Conservation (phyloP, 1,139 yeast genomes). For the Saccharomyces hybrid region DNA sequence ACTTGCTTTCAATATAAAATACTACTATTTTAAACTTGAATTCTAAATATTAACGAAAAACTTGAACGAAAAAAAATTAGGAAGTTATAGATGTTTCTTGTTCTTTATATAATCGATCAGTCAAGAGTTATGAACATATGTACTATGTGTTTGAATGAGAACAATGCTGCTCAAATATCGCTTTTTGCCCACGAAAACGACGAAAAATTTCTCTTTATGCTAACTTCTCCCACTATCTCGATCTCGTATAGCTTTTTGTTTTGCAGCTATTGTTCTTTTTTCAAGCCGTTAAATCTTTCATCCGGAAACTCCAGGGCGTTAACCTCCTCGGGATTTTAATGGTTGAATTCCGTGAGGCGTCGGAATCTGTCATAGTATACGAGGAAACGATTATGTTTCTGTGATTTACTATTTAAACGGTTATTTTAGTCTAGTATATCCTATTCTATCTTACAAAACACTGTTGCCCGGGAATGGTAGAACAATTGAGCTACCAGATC, state of each 20-base stretch:
- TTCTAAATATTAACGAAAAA: not conserved
- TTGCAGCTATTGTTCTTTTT: not conserved
- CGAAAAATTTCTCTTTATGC: not conserved
- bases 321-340: not conserved
- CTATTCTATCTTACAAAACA: not conserved
- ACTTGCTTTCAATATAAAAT: not conserved
- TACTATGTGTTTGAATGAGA: not conserved
- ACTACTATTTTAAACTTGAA: not conserved
- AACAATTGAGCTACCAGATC: not conserved
- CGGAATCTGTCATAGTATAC: not conserved
- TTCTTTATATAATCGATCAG: not conserved
- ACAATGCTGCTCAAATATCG: not conserved
- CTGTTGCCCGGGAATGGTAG: not conserved
- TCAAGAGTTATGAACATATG: not conserved
- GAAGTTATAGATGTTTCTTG: not conserved
- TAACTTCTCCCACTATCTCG: not conserved
- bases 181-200: constrained; percentile 1
- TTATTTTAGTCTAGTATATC: not conserved
- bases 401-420: not conserved
- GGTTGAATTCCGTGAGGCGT: not conserved
- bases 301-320: not conserved
- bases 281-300: not conserved
- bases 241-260: not conserved
- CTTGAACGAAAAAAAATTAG: not conserved
- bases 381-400: not conserved